phyloP scores from a whole-genome alignment of 2,329 filamentous ascomycete species.

The Onygena corvina region DNA sequence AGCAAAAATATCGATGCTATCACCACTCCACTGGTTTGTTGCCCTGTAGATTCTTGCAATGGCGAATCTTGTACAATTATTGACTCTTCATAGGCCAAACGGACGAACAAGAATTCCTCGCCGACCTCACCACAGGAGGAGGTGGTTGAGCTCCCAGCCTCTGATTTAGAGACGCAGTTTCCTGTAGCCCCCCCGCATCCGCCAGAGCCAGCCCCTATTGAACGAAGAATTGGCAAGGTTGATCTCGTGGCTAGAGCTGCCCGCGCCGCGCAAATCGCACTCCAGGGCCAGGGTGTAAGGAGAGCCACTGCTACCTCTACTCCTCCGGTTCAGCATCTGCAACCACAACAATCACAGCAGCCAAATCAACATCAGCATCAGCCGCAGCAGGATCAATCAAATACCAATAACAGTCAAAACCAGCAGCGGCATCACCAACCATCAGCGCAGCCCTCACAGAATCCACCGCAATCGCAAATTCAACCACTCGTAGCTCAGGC shows the following conservation, averaged over 20 bases:
- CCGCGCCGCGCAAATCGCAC: slow-evolving; percentile 37
- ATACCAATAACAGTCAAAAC: slow-evolving; percentile 17
- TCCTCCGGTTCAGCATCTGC: slow-evolving; percentile 18
- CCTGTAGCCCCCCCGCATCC: slow-evolving; percentile 27
- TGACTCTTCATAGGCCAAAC: slow-evolving; percentile 24
- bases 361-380: slow-evolving; percentile 25
- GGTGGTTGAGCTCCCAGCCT: slow-evolving; percentile 22
- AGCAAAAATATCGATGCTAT: slow-evolving; percentile 46
- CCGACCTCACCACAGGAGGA: slow-evolving; percentile 29
- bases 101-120: slow-evolving; percentile 28
- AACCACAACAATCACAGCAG: slow-evolving; percentile 21
- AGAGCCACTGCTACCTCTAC: not conserved
- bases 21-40: slow-evolving; percentile 36
- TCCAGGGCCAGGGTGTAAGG: slow-evolving; percentile 33
- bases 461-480: slow-evolving; percentile 16
- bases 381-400: slow-evolving; percentile 23
- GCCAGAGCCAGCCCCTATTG: slow-evolving; percentile 27
- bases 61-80: not conserved
- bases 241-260: slow-evolving; percentile 39
- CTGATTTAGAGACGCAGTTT: slow-evolving; percentile 34
- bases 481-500: slow-evolving; percentile 11
- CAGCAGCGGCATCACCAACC: slow-evolving; percentile 17
- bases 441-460: no score
- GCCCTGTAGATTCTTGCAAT: not conserved
- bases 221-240: slow-evolving; percentile 30